Conservation (phyloP, 192 early-diverging fungal genomes). For the Mortierella antarctica region DNA sequence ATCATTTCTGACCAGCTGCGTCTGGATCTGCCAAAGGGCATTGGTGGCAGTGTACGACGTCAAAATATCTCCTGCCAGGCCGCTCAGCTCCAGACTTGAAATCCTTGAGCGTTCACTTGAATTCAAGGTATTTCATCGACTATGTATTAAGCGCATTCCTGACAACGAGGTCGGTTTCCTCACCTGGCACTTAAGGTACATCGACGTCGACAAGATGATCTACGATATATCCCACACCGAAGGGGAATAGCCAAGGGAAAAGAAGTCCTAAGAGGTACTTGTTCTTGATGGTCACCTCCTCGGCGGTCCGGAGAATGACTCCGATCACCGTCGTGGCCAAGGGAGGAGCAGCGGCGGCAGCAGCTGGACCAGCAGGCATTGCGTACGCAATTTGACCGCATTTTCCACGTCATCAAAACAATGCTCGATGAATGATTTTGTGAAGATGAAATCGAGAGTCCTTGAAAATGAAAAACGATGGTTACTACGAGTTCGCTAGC, state of each 20-base stretch:
- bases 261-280: no score
- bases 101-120: conserved; percentile 20
- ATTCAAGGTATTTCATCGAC: conserved; percentile 21
- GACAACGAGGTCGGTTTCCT: conserved; percentile 28
- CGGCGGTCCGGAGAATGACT: no score
- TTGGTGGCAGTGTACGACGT: conserved; percentile 27
- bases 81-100: conserved; percentile 10
- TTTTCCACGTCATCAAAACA: conserved; percentile 8
- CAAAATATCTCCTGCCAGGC: conserved; percentile 20
- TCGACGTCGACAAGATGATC: conserved; percentile 11
- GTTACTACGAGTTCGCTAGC: conserved; percentile 9
- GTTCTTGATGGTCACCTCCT: no score
- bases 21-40: conserved; percentile 18
- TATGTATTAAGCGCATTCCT: conserved; percentile 10
- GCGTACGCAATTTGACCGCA: no score
- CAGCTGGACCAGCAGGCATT: no score
- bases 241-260: no score
- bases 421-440: conserved; percentile 16
- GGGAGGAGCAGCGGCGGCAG: no score
- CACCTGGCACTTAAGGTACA: conserved; percentile 12
- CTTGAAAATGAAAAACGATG: conserved; percentile 12
- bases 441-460: conserved; percentile 27
- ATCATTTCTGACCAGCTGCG: conserved; percentile 8
- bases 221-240: no score
- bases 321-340: no score